Evolutionary conservation across 352 stramenopile genomes (phyloP), one percentile per base, ranked within the genome.

Genomic region (Pseudoperonospora humuli): DNA sequence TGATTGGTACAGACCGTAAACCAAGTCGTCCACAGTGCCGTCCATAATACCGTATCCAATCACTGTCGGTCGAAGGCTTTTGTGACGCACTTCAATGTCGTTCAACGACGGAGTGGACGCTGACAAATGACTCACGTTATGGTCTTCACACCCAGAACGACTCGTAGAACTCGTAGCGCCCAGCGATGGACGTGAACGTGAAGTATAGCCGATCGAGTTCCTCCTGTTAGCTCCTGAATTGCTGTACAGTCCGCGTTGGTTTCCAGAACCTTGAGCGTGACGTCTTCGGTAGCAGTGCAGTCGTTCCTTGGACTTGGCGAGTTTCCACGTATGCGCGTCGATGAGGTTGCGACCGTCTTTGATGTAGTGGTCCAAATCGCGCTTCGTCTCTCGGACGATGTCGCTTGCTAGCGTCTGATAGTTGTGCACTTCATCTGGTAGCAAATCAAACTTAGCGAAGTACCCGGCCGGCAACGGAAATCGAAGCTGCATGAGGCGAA

Each of bases 391-490:
- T 17, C 68, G 67, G 20, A 86, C 67, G 44, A 86, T 75, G n/a
- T 78, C 72, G 32, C 47, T 75, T 45, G 75, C 71, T n/a, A 76
- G 59, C 17, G 56, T 33, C 31, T 70, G 66, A 47, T 77, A 79
- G 25, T 46, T 58, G 34, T 79, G 69, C 45, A 44, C 61, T 55
- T 86, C 71, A 29, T 70, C 51, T 7, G 69, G 54, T 28, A 70
- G 57, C 46, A 86, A 64, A 43, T 86, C 71, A 45, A 86, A 83
- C 55, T 70, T 73, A 57, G 71, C 69, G 48, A 86, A 86, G 58
- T 82, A 84, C n/a, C 65, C 67, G 26, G 56, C 46, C 8, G 75
- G 75, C 17, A 86, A 45, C 14, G 75, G 75, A 61, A 86, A 86
- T 28, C 72, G 73, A 45, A 84, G 75, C 26, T 81, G 71, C 75